These are phyloP conservation scores for Neonectria hederae DNA, from an alignment of 2,329 filamentous ascomycete genomes.

Conservation along the genomic window DNA sequence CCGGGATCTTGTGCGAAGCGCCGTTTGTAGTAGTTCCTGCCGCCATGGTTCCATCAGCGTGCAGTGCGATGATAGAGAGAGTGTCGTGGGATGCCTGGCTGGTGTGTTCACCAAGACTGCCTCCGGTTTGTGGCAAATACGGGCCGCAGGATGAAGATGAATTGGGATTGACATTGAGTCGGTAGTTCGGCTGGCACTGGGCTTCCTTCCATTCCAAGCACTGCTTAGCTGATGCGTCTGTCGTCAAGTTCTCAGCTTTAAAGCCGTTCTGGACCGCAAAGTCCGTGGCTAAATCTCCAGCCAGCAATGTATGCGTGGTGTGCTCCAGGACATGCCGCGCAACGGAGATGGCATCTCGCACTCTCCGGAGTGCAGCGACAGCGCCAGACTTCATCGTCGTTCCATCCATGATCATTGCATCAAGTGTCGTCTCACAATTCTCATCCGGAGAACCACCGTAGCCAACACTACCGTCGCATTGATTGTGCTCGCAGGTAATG, in stretches of 20 bases:
- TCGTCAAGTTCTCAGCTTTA: constrained; percentile 54
- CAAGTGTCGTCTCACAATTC: constrained; percentile 65
- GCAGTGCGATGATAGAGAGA: constrained; percentile 61
- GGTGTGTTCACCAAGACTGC: background rate
- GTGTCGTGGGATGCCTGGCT: constrained; percentile 58
- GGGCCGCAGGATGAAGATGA: constrained; percentile 56
- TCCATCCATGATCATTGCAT: constrained; percentile 68
- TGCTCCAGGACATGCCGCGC: constrained; percentile 61
- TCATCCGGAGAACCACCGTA: constrained; percentile 66
- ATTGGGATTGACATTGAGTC: constrained; percentile 57
- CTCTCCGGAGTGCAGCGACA: constrained; percentile 60
- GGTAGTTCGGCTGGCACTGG: constrained; percentile 62
- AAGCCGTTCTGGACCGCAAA: constrained; percentile 65
- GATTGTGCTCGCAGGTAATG: constrained; percentile 59
- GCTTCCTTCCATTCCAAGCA: constrained; percentile 55
- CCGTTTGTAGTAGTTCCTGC: constrained; percentile 67
- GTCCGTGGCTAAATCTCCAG: constrained; percentile 62
- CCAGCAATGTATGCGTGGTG: constrained; percentile 61
- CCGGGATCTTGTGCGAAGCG: constrained; percentile 62
- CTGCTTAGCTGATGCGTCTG: constrained; percentile 48
- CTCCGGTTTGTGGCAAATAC: constrained; percentile 48
- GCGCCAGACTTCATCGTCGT: constrained; percentile 62
- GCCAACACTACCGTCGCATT: constrained; percentile 65
- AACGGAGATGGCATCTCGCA: constrained; percentile 59
- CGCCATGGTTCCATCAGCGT: constrained; percentile 57